Conservation (phyloP, 2,329 filamentous ascomycete genomes). For the Fusarium sp. region DNA sequence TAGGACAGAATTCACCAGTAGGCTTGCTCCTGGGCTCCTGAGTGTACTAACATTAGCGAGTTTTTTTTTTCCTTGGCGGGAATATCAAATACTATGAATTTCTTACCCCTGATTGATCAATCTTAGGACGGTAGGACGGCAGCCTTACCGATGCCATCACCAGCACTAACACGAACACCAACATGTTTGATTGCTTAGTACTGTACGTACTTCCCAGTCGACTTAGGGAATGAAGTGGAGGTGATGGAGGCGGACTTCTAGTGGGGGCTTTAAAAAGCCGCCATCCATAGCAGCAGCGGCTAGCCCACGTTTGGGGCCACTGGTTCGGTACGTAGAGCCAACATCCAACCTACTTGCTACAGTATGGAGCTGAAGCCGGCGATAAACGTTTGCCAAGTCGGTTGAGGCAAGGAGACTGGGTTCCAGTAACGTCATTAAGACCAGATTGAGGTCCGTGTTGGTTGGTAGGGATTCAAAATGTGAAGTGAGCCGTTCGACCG, state of each 20-base stretch:
- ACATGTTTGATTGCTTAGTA: neutral
- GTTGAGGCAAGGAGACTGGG: conserved; percentile 9
- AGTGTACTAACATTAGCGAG: neutral
- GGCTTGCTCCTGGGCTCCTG: neutral
- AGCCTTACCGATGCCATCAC: conserved; percentile 8
- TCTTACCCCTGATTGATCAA: conserved; percentile 19
- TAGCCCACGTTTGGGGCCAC: conserved; percentile 40
- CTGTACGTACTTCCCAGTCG: neutral
- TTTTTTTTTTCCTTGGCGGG: conserved; percentile 14
- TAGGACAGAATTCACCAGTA: neutral
- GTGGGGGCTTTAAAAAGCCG: conserved; percentile 25
- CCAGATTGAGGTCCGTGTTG: conserved; percentile 14
- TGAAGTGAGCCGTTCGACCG: conserved; percentile 5
- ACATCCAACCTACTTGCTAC: neutral
- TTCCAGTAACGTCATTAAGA: neutral
- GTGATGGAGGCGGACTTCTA: conserved; percentile 19
- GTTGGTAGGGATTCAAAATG: conserved; percentile 10
- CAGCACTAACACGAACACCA: neutral
- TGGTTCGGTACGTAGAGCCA: conserved; percentile 13
- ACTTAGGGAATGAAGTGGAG: conserved; percentile 24
- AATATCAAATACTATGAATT: conserved; percentile 20
- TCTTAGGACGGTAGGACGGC: conserved; percentile 18
- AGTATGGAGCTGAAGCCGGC: conserved; percentile 9
- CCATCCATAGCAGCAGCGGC: conserved; percentile 38
- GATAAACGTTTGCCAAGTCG: conserved; percentile 1